A percentile compares a stretch with the other conserved stretches of the same genome.
phyloP scores from a whole-genome alignment of 176 grass and related monocot species.

The Alopecurus myosuroides region DNA sequence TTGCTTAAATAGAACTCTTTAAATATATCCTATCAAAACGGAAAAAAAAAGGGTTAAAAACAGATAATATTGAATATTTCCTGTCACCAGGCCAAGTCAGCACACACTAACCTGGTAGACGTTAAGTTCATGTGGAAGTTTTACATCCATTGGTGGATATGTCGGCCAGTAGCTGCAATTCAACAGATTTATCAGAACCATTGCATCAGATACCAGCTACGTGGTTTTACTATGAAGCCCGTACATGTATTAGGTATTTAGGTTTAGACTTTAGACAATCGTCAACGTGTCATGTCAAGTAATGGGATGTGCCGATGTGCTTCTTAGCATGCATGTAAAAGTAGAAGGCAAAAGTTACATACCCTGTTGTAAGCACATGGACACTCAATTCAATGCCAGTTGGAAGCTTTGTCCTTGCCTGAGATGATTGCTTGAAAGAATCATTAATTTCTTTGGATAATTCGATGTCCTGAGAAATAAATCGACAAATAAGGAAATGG shows the following conservation, averaged over 20 bases:
- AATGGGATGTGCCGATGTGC: background rate
- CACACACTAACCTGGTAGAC: conserved; percentile 82
- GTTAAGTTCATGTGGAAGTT: conserved; percentile 95
- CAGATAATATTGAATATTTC: conserved; percentile 9
- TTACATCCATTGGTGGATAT: conserved; percentile 97
- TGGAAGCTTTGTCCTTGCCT: conserved; percentile 95
- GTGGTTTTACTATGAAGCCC: background rate
- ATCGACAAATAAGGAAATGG: conserved; percentile 10
- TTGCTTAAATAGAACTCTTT: conserved; percentile 99
- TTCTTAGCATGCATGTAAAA: background rate
- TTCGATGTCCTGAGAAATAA: conserved; percentile 67
- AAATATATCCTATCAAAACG: conserved; percentile 79
- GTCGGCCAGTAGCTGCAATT: conserved; percentile 95
- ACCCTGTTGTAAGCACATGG: conserved; percentile 98
- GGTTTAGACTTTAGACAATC: conserved; percentile 14
- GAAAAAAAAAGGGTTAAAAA: background rate
- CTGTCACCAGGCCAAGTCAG: background rate
- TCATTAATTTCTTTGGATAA: conserved; percentile 99
- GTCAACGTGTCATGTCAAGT: background rate
- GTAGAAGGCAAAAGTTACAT: conserved; percentile 1
- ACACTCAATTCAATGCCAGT: conserved; percentile 99
- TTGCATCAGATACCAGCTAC: conserved; percentile 4
- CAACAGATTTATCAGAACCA: conserved; percentile 29
- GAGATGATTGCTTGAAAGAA: conserved; percentile 99
- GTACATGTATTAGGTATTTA: background rate